Evolutionary conservation across 2,329 filamentous ascomycete species (phyloP).

Genomic region (Aspergillus terreus): DNA sequence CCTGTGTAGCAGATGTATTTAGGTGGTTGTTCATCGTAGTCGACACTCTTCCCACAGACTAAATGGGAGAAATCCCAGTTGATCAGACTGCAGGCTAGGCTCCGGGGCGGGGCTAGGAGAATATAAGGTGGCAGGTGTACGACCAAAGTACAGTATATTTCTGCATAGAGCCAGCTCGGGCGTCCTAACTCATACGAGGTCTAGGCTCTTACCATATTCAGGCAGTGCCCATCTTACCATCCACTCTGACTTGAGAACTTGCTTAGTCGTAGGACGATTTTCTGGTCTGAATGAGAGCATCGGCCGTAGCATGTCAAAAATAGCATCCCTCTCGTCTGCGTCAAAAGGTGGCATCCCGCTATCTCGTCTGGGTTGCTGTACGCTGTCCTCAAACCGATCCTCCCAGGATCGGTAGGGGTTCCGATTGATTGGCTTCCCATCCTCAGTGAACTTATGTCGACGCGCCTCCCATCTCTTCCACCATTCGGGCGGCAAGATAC

Average conservation of each 20-base stretch:
- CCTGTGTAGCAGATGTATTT: not conserved
- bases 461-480: slow-evolving; percentile 25
- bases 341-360: slow-evolving; percentile 20
- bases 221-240: slow-evolving; percentile 29
- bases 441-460: slow-evolving; percentile 20
- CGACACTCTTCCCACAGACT: too few species aligned
- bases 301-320: slow-evolving; percentile 22
- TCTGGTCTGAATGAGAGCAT: slow-evolving; percentile 27
- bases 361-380: slow-evolving; percentile 26
- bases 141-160: not conserved
- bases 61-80: too few species aligned
- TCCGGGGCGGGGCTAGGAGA: too few species aligned
- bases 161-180: not conserved
- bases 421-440: slow-evolving; percentile 15
- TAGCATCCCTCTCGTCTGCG: slow-evolving; percentile 19
- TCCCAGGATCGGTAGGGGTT: not conserved
- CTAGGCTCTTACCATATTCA: slow-evolving; percentile 14
- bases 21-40: too few species aligned
- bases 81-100: too few species aligned
- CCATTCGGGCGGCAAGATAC: slow-evolving; percentile 26
- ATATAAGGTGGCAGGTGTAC: too few species aligned
- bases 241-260: slow-evolving; percentile 27
- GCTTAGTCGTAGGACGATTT: slow-evolving; percentile 19
- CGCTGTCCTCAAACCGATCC: slow-evolving; percentile 21
- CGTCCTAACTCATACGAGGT: not conserved